Evolutionary conservation across 306 rosid genomes (phyloP).

Genomic region (Acacia melanoxylon): DNA sequence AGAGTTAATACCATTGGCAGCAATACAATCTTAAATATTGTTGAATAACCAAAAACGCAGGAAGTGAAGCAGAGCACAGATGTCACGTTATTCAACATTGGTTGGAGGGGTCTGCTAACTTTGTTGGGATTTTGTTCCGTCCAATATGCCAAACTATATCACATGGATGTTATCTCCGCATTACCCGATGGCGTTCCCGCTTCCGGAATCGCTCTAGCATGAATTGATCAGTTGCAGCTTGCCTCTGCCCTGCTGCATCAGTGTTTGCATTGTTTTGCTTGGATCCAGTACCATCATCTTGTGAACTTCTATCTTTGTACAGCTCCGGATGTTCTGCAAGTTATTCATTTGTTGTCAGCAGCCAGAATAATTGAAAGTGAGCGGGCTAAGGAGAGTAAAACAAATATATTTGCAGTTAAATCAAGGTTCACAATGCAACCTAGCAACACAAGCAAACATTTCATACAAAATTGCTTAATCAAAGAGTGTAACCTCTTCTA

Average conservation of each 20-base stretch:
- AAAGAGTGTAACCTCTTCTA: conserved; percentile 66
- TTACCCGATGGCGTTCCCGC: conserved; percentile 91
- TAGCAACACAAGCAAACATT: conserved; percentile 5
- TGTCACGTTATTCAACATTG: conserved; percentile 11
- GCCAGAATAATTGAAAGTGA: conserved; percentile 10
- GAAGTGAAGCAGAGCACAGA: background rate
- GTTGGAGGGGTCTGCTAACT: background rate
- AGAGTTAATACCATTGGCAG: background rate
- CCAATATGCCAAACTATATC: conserved; percentile 24
- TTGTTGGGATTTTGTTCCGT: background rate
- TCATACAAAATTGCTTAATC: background rate
- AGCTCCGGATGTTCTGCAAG: conserved; percentile 94
- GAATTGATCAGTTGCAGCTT: conserved; percentile 93
- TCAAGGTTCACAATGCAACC: conserved; percentile 21
- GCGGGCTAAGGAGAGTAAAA: conserved; percentile 4
- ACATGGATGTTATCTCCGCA: conserved; percentile 57
- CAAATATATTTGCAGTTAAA: conserved; percentile 10
- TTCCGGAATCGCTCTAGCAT: conserved; percentile 95
- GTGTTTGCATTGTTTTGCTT: conserved; percentile 54
- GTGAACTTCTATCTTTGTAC: conserved; percentile 72
- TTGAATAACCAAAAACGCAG: conserved; percentile 1
- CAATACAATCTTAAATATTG: conserved; percentile 10
- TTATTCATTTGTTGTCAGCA: conserved; percentile 29
- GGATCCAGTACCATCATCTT: conserved; percentile 63
- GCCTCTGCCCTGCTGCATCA: conserved; percentile 76